Base-by-base conservation (phyloP, 2,329 filamentous ascomycete genomes). In the Curvularia lunata region DNA sequence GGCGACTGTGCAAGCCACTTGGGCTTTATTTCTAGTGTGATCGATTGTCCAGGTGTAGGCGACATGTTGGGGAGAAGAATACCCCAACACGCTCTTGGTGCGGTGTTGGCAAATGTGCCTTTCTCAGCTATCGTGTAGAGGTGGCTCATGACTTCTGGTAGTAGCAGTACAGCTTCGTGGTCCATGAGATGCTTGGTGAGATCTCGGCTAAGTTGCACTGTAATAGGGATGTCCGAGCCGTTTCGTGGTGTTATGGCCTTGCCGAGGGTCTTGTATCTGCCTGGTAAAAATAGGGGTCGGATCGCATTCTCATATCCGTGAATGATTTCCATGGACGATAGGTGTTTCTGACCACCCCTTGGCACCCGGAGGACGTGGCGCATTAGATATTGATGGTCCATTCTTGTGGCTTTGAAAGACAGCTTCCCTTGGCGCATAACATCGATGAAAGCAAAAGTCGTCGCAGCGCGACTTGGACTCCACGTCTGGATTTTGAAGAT, bases 1-100 rank as follows among this genome's bases (percentile, higher is more conserved):
- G 79, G 79, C 5, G 80, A 82, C 53, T 81, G 80, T 6, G 66
- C 56, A 2, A 83, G 72, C 81, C 81, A 83, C 54, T 83, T 83
- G 0, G 80, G 80, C 58, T 83, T 83, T 54, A 82, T 68, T 59
- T 83, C 78, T 25, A 78, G 64, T 2, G 71, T 75, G 47, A 72
- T 58, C 2, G 69, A 66, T 27, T 46, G 49, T 27, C 62, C 64
- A 2, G 61, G 37, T 0, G 52, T 38, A 10, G 72, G 65, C 4
- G 69, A 70, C 70, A 77, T 73, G 51, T 77, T 56, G 18, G 66
- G 67, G 1, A 76, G 65, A 3, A 75, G 61, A 12, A 76, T 69
- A 9, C 70, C 73, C 46, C 57, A 62, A 21, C 54, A 54, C 16
- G 19, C 47, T 12, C 49, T 46, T 34, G 52, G 28, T n/a, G 25